phyloP scores from a whole-genome alignment of 805 yeast species.

The Saturnispora quitensis region DNA sequence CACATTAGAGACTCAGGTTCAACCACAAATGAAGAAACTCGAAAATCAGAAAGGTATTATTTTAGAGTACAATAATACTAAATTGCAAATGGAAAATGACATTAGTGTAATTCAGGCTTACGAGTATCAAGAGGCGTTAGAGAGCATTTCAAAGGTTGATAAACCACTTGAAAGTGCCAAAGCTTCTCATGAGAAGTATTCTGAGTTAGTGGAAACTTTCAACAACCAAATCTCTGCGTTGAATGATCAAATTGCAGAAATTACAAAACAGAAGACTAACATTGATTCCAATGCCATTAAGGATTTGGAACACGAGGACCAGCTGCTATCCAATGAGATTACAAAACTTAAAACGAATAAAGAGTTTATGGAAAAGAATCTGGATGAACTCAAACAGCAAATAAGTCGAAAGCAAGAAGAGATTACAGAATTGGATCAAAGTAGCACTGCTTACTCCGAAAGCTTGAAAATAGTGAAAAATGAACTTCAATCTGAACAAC shows the following conservation, averaged over 20 bases:
- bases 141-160: conserved; percentile 18
- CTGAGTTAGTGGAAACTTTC: conserved; percentile 35
- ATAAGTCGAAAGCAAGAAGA: conserved; percentile 6
- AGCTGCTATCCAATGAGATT: conserved; percentile 46
- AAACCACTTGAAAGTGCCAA: neutral
- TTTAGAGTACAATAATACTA: conserved; percentile 69
- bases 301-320: conserved; percentile 50
- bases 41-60: conserved; percentile 75
- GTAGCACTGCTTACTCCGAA: conserved; percentile 13
- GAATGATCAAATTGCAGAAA: conserved; percentile 44
- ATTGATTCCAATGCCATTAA: conserved; percentile 52
- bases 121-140: conserved; percentile 21
- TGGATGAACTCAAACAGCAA: conserved; percentile 27
- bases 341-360: conserved; percentile 61
- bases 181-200: conserved; percentile 23
- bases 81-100: conserved; percentile 10
- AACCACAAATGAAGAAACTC: conserved; percentile 78
- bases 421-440: conserved; percentile 14
- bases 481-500: conserved; percentile 37
- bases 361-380: conserved; percentile 31
- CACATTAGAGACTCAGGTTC: conserved; percentile 76
- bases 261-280: conserved; percentile 44
- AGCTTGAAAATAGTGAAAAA: conserved; percentile 34
- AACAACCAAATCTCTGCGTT: conserved; percentile 37
- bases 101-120: conserved; percentile 7